Evolutionary conservation across 305 asterid species (phyloP).

Genomic region (Ilex paraguariensis): DNA sequence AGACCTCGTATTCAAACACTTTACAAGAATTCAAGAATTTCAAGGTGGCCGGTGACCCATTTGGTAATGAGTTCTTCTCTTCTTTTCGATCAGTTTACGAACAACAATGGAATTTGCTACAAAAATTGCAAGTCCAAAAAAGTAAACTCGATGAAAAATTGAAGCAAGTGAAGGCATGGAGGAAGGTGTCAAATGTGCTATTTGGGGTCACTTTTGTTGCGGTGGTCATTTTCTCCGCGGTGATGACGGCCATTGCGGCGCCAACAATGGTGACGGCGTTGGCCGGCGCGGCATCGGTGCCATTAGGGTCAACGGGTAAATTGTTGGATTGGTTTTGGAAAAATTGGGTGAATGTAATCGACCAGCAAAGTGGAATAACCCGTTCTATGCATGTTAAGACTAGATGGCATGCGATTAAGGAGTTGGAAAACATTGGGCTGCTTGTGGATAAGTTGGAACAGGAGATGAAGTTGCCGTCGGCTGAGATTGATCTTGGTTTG

Average conservation of each 20-base stretch:
- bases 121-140: constrained; percentile 32
- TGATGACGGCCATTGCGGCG: constrained; percentile 19
- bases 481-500: constrained; percentile 13
- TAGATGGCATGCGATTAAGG: constrained; percentile 11
- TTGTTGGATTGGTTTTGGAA: constrained; percentile 19
- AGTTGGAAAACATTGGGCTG: constrained; percentile 11
- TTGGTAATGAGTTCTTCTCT: constrained; percentile 33
- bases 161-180: constrained; percentile 26
- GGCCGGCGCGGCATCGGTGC: constrained; percentile 21
- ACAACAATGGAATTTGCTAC: constrained; percentile 38
- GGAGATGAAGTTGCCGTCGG: constrained; percentile 8
- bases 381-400: constrained; percentile 5
- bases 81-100: constrained; percentile 30
- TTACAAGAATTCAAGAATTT: constrained; percentile 36
- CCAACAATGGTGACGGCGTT: constrained; percentile 21
- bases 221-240: constrained; percentile 32
- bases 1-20: constrained; percentile 6
- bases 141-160: constrained; percentile 39
- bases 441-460: constrained; percentile 15
- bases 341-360: constrained; percentile 16
- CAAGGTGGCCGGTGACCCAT: constrained; percentile 36
- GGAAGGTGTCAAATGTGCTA: constrained; percentile 35
- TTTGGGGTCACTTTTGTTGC: constrained; percentile 44
- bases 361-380: constrained; percentile 13
- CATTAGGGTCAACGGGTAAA: constrained; percentile 17